A percentile compares a stretch with the other conserved stretches of the same genome.
Conservation (phyloP, 2,329 filamentous ascomycete species). For the Ascomycota sp. region DNA sequence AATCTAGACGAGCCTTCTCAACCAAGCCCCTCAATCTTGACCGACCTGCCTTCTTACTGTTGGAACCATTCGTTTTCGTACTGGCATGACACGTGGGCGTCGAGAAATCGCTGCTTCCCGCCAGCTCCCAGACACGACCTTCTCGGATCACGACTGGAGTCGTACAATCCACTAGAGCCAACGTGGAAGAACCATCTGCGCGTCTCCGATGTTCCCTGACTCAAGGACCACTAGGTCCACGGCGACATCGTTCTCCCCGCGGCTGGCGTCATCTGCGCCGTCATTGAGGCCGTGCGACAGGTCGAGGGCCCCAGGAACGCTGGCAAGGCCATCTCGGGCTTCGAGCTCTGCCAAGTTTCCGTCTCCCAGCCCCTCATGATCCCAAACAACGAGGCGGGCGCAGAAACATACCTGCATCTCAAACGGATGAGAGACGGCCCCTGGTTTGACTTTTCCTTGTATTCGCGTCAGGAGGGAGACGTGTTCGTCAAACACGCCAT, state of each 20-base stretch:
- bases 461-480: conserved; percentile 1
- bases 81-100: conserved; percentile 1
- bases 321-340: neutral
- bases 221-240: conserved; percentile 1
- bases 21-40: neutral
- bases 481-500: neutral
- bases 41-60: conserved; percentile 1
- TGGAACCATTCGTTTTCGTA: conserved; percentile 1
- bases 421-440: conserved; percentile 1
- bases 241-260: conserved; percentile 1
- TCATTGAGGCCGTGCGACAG: conserved; percentile 1
- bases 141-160: neutral
- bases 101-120: neutral
- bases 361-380: neutral
- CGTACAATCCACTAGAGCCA: conserved; percentile 1
- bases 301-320: neutral
- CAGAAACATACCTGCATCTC: neutral
- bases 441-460: conserved; percentile 1
- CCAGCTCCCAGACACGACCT: neutral
- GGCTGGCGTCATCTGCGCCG: conserved; percentile 1
- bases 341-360: neutral
- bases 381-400: neutral
- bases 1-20: neutral
- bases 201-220: conserved; percentile 1
- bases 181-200: conserved; percentile 1